Evolutionary conservation across 2,329 filamentous ascomycete genomes (phyloP).

Genomic region (Neurospora crassa): DNA sequence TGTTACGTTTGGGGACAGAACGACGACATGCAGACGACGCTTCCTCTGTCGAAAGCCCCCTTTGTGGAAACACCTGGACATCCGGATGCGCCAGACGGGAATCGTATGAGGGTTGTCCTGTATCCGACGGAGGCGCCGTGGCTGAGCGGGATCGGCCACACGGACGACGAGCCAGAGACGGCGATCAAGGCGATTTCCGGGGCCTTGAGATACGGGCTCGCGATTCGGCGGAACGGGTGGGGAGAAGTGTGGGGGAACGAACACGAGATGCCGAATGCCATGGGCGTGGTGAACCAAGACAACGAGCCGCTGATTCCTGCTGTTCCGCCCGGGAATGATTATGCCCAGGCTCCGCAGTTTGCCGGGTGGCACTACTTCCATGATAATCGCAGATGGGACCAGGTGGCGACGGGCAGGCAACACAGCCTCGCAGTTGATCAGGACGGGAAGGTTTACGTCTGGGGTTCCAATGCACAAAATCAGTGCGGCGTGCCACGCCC

Average conservation of each 20-base stretch:
- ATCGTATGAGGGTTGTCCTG: background rate
- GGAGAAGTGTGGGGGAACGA: background rate
- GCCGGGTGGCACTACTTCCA: background rate
- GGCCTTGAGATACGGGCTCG: background rate
- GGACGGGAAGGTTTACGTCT: conserved; percentile 46
- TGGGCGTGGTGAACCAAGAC: background rate
- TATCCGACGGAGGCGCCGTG: background rate
- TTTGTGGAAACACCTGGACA: conserved; percentile 3
- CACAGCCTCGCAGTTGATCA: conserved; percentile 58
- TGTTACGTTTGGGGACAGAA: conserved; percentile 73
- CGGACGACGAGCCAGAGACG: background rate
- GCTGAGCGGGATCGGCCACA: background rate
- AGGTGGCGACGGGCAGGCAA: conserved; percentile 48
- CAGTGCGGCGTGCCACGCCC: conserved; percentile 59
- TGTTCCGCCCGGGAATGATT: background rate
- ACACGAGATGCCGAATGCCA: background rate
- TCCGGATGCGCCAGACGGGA: background rate
- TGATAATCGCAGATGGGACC: background rate
- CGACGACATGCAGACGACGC: conserved; percentile 63
- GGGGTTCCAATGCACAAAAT: conserved; percentile 62
- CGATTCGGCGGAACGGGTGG: background rate
- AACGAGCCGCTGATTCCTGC: background rate
- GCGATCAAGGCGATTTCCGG: background rate
- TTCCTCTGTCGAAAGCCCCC: conserved; percentile 30
- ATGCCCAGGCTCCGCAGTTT: background rate